Evolutionary conservation across 2,329 filamentous ascomycete species (phyloP).

Genomic region (Aureobasidium sp.): DNA sequence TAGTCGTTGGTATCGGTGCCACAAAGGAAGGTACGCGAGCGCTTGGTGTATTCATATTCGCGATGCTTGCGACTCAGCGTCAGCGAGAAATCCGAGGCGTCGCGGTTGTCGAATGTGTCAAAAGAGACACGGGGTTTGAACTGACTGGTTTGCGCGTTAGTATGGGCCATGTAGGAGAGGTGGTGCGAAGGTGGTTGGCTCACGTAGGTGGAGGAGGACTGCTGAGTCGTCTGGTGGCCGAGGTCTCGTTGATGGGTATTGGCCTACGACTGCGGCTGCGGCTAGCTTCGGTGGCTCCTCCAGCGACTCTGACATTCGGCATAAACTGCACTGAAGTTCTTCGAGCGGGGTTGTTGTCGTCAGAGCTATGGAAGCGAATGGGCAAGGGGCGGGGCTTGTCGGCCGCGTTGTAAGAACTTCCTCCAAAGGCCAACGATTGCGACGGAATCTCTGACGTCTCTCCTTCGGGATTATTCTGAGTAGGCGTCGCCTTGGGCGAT

Average conservation of each 20-base stretch:
- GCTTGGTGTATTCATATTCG: conserved; percentile 71
- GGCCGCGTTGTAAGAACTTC: conserved; percentile 10
- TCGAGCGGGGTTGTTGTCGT: conserved; percentile 17
- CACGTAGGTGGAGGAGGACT: conserved; percentile 20
- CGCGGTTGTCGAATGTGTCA: conserved; percentile 62
- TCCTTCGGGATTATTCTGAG: not conserved
- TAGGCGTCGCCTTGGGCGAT: conserved; percentile 2
- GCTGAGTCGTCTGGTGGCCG: conserved; percentile 17
- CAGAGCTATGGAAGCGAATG: conserved; percentile 20
- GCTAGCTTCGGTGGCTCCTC: conserved; percentile 17
- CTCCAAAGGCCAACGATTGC: conserved; percentile 8
- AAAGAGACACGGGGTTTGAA: conserved; percentile 66
- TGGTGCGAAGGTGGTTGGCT: not conserved
- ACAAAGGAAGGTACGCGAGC: conserved; percentile 82
- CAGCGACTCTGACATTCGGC: conserved; percentile 22
- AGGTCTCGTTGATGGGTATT: conserved; percentile 15
- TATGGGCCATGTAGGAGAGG: not conserved
- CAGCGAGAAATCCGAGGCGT: conserved; percentile 64
- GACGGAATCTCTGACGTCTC: conserved; percentile 2
- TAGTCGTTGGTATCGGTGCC: conserved; percentile 88
- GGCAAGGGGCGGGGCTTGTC: conserved; percentile 20
- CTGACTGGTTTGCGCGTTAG: conserved; percentile 36
- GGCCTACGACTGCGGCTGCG: conserved; percentile 18
- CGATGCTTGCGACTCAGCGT: conserved; percentile 81
- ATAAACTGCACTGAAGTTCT: conserved; percentile 33